These are phyloP conservation scores for Sutorius eximius DNA, from an alignment of 1,284 basidiomycete genomes.

Conservation along the genomic window DNA sequence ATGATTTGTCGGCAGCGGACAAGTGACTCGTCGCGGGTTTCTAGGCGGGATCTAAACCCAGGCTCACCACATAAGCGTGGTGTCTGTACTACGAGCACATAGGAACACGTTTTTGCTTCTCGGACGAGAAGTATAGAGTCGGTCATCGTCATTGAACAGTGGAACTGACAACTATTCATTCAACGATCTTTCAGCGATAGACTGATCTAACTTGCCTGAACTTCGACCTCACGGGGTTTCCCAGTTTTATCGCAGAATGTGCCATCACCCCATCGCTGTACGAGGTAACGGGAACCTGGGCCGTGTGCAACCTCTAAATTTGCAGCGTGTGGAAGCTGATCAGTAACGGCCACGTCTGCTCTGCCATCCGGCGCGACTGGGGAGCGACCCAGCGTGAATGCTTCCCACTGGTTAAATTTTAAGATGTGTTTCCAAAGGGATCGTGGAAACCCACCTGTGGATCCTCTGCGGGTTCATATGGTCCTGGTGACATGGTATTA, in stretches of 20 bases:
- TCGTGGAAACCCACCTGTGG: constrained; percentile 52
- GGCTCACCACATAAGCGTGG: constrained; percentile 90
- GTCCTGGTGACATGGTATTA: constrained; percentile 44
- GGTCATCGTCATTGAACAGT: constrained; percentile 90
- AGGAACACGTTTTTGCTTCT: constrained; percentile 88
- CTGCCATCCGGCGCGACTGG: constrained; percentile 57
- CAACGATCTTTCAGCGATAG: constrained; percentile 10
- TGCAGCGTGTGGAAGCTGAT: constrained; percentile 58
- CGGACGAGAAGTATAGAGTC: constrained; percentile 88
- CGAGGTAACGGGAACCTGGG: constrained; percentile 85
- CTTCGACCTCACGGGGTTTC: constrained; percentile 81
- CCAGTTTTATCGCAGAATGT: constrained; percentile 91
- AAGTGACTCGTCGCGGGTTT: constrained; percentile 62
- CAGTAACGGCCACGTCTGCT: constrained; percentile 66
- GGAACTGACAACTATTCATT: constrained; percentile 59
- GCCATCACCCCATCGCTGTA: constrained; percentile 88
- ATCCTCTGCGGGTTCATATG: constrained; percentile 78
- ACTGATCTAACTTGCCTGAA: constrained; percentile 63
- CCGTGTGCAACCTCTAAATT: constrained; percentile 74
- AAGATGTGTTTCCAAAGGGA: constrained; percentile 10
- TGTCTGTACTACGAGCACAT: constrained; percentile 89
- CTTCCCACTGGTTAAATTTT: constrained; percentile 61
- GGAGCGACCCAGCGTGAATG: constrained; percentile 76
- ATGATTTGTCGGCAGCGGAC: constrained; percentile 78
- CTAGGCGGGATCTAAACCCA: constrained; percentile 78